Evolutionary conservation across 331 rosid species (phyloP).

Genomic region (Malus hybrid): DNA sequence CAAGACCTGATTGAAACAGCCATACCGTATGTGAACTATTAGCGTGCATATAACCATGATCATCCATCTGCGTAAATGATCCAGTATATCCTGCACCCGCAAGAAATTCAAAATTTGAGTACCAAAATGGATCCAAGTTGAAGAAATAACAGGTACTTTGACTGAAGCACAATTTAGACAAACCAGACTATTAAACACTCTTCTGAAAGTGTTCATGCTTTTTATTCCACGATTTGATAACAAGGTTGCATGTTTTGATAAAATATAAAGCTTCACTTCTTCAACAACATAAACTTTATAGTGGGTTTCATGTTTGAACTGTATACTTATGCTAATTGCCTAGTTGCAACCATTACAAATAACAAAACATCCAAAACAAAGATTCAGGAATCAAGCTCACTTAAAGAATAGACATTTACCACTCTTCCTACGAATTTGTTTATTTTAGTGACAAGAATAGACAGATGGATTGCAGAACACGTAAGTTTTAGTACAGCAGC

Average conservation of each 20-base stretch:
- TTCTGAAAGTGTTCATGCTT: neutral
- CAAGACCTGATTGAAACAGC: neutral
- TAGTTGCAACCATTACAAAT: too few species aligned
- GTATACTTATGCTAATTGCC: neutral
- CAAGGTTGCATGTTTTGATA: neutral
- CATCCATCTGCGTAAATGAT: slow-evolving; percentile 22
- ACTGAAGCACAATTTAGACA: neutral
- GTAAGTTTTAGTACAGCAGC: neutral
- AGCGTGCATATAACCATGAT: slow-evolving; percentile 7
- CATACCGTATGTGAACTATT: slow-evolving; percentile 30
- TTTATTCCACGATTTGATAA: neutral
- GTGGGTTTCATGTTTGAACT: neutral
- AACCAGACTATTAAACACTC: neutral
- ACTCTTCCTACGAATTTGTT: too few species aligned
- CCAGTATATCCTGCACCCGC: slow-evolving; percentile 30
- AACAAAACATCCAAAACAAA: neutral
- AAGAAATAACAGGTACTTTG: neutral
- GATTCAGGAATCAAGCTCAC: neutral
- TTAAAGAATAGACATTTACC: neutral
- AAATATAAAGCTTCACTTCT: neutral
- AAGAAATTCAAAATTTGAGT: neutral
- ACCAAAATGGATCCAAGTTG: neutral
- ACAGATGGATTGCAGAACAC: neutral
- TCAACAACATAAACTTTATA: neutral
- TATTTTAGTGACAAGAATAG: neutral